Percentiles rank a stretch among this genome's conserved stretches.
Conservation (phyloP, 2,329 filamentous ascomycete genomes). For the Blastomyces parvus region DNA sequence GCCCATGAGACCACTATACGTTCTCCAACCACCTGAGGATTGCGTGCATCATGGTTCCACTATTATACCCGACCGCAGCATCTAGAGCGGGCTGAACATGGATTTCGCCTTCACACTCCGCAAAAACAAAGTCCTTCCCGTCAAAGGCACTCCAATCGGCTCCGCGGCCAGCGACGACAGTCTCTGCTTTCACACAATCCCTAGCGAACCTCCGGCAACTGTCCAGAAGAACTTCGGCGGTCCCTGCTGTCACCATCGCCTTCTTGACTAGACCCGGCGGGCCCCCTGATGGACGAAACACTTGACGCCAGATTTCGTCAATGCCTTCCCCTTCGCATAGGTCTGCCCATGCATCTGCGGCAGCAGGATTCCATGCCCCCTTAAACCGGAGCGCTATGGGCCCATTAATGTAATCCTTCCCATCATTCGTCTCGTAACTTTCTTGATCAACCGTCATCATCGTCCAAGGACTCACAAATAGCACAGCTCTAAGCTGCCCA, state of each 20-base stretch:
- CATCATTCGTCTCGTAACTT: background rate
- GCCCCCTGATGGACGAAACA: background rate
- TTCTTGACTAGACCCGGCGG: background rate
- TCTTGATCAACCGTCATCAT: background rate
- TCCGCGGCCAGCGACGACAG: background rate
- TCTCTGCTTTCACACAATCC: background rate
- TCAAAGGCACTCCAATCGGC: background rate
- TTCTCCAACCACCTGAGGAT: background rate
- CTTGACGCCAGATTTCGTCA: background rate
- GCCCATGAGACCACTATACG: background rate
- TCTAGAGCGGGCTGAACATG: conserved; percentile 3
- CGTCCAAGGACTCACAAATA: background rate
- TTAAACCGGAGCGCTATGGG: background rate
- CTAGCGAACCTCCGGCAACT: background rate
- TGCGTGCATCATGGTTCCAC: background rate
- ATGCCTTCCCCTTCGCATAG: background rate
- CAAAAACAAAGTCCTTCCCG: background rate
- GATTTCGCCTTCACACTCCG: background rate
- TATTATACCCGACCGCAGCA: background rate
- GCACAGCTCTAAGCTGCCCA: background rate
- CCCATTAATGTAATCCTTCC: background rate
- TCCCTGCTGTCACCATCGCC: conserved; percentile 1
- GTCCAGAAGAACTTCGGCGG: conserved; percentile 3
- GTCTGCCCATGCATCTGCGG: background rate
- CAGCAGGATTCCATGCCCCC: background rate